These are phyloP conservation scores for Selenicereus undatus DNA, from an alignment of 148 eudicot species.

Conservation along the genomic window DNA sequence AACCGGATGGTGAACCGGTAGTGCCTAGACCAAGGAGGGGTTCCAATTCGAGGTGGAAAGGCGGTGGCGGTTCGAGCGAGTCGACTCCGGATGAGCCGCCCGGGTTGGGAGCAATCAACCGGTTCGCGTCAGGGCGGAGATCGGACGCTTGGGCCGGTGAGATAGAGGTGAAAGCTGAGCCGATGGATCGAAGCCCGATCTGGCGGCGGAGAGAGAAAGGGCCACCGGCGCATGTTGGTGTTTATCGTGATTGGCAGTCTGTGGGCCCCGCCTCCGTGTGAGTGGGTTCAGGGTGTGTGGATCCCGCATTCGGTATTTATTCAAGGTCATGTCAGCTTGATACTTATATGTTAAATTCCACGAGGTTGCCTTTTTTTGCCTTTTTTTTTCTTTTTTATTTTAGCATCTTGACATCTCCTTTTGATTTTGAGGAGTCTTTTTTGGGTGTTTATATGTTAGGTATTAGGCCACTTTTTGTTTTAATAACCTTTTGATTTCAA, in stretches of 20 bases:
- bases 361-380: background rate
- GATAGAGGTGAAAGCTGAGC: constrained; percentile 20
- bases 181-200: constrained; percentile 30
- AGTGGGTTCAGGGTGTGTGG: constrained; percentile 6
- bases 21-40: constrained; percentile 16
- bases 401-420: constrained; percentile 6
- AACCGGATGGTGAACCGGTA: background rate
- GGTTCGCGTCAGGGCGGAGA: constrained; percentile 66
- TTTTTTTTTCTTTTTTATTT: background rate
- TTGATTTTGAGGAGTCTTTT: background rate
- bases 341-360: background rate
- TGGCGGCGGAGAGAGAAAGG: constrained; percentile 21
- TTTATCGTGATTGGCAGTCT: constrained; percentile 24
- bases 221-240: constrained; percentile 5
- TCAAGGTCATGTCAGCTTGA: background rate
- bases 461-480: background rate
- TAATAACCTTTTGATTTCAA: background rate
- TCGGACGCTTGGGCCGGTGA: constrained; percentile 56
- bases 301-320: constrained; percentile 2
- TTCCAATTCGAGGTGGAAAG: constrained; percentile 13
- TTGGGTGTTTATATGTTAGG: background rate
- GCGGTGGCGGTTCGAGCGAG: constrained; percentile 5
- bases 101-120: constrained; percentile 54
- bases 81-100: constrained; percentile 31
- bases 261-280: constrained; percentile 24